Evolutionary conservation across 164 flowering plant genomes (phyloP).

Genomic region (Umbellularia californica): DNA sequence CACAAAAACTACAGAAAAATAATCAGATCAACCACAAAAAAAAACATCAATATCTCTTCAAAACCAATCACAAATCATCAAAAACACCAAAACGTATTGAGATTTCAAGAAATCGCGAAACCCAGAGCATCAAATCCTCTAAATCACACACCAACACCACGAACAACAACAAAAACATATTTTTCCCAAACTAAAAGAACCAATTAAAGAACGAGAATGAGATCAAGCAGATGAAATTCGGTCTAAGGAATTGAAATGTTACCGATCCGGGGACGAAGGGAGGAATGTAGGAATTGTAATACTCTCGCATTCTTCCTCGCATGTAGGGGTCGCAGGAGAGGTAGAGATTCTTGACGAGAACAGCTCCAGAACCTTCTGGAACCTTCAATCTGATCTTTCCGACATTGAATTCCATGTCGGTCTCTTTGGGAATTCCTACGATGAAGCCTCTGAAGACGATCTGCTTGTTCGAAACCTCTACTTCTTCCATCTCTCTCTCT

Average conservation of each 20-base stretch:
- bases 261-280: constrained; percentile 35
- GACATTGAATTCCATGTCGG: constrained; percentile 35
- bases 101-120: too few species aligned
- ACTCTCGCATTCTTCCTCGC: constrained; percentile 36
- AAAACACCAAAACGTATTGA: too few species aligned
- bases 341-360: constrained; percentile 34
- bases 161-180: neutral
- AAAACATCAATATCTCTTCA: neutral
- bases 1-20: neutral
- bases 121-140: too few species aligned
- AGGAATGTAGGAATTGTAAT: constrained; percentile 24
- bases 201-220: too few species aligned
- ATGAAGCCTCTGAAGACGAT: constrained; percentile 31
- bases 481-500: constrained; percentile 5
- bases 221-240: neutral
- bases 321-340: constrained; percentile 40
- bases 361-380: constrained; percentile 20
- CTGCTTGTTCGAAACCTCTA: constrained; percentile 28
- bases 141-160: too few species aligned
- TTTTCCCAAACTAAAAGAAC: neutral
- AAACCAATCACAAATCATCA: neutral
- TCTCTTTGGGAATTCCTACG: constrained; percentile 26
- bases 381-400: constrained; percentile 22
- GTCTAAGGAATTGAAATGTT: neutral
- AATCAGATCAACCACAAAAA: neutral